These are phyloP conservation scores for Pleurotus eryngii DNA, from an alignment of 768 basidiomycete species.

Conservation along the genomic window DNA sequence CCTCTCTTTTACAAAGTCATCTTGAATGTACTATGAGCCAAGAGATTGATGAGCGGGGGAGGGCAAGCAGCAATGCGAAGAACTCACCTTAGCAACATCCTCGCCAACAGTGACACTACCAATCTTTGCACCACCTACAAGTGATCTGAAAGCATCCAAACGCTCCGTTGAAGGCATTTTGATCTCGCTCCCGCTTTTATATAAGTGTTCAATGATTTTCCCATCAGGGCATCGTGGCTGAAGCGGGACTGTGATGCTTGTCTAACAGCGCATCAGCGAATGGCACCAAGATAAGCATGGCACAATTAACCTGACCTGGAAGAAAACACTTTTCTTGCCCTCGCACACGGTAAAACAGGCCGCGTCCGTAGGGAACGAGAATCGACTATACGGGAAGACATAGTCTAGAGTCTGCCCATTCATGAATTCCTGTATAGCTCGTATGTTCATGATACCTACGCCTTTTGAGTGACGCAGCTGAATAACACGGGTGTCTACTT, in stretches of 20 bases:
- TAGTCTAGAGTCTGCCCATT: constrained; percentile 66
- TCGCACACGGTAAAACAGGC: constrained; percentile 58
- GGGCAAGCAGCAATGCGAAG: not conserved
- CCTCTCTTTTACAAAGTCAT: constrained; percentile 59
- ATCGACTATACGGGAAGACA: constrained; percentile 71
- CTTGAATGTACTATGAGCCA: constrained; percentile 60
- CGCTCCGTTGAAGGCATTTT: constrained; percentile 42
- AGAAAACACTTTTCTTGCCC: constrained; percentile 69
- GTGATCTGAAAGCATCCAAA: constrained; percentile 52
- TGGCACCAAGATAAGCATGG: not conserved
- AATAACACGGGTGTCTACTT: constrained; percentile 19
- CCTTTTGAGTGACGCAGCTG: not conserved
- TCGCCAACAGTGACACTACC: constrained; percentile 54
- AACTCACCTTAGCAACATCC: constrained; percentile 54
- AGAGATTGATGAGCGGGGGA: not conserved
- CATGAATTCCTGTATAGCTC: constrained; percentile 61
- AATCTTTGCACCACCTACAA: constrained; percentile 59
- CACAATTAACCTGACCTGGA: constrained; percentile 43
- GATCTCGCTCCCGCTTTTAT: constrained; percentile 44
- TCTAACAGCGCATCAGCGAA: constrained; percentile 36
- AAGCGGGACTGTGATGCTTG: constrained; percentile 53
- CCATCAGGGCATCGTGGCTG: constrained; percentile 18
- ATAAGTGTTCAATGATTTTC: constrained; percentile 31
- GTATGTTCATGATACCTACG: constrained; percentile 61
- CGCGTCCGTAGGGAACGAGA: constrained; percentile 72